Conservation (phyloP, 176 grass and related monocot genomes). For the Carex kokanica region DNA sequence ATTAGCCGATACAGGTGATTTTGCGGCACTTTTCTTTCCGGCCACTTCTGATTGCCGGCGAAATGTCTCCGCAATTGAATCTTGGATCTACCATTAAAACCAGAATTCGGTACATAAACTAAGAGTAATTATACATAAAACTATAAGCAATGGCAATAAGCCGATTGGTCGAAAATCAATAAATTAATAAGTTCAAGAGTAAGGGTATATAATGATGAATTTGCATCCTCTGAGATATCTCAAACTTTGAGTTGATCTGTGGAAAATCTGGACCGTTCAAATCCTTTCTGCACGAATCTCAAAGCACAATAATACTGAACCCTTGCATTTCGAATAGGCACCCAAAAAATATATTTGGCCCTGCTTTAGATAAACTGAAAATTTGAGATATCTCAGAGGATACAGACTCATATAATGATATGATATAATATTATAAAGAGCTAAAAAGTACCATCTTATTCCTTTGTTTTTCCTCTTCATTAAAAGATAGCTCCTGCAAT, state of each 20-base stretch:
- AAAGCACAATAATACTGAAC: too few relatives aligned
- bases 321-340: too few relatives aligned
- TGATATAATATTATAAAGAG: neutral
- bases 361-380: too few relatives aligned
- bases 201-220: neutral
- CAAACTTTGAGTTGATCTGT: too few relatives aligned
- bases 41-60: slow-evolving; percentile 25
- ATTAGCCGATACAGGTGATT: neutral
- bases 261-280: too few relatives aligned
- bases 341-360: too few relatives aligned
- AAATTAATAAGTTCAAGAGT: neutral
- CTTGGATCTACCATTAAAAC: slow-evolving; percentile 32
- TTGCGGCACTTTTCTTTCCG: slow-evolving; percentile 18
- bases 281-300: too few relatives aligned
- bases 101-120: neutral
- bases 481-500: slow-evolving; percentile 65
- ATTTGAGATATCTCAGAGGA: too few relatives aligned
- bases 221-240: too few relatives aligned
- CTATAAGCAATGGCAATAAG: neutral
- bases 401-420: neutral
- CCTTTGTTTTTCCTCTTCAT: slow-evolving; percentile 55
- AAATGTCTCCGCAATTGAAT: slow-evolving; percentile 38
- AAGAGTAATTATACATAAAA: neutral
- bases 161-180: neutral
- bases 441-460: slow-evolving; percentile 52